Evolutionary conservation across 129 eudicot genomes (phyloP), one percentile per base, ranked within the genome.

Genomic region (Helianthus tuberosus): DNA sequence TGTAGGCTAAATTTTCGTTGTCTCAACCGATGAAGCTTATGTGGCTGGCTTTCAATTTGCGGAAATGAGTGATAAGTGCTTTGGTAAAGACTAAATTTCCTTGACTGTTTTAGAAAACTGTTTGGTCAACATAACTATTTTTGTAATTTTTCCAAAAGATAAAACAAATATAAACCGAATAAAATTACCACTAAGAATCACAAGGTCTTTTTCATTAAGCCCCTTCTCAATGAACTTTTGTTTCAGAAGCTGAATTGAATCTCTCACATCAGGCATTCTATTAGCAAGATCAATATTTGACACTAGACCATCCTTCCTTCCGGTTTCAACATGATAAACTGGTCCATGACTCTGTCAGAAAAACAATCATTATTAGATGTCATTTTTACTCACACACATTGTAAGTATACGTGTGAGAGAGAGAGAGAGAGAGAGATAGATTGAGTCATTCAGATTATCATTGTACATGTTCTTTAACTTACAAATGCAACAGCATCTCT

Each of bases 401-500:
- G 47, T 32, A 16, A 62, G 7, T 16, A 8, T 73, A 41, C 2
- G 60, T 65, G 41, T 53, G 49, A 53, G 62, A 3, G 51, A 4
- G 20, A 14, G 17, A 20, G 23, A 20, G 23, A 20, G 23, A 20
- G 23, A 67, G 3, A 57, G 27, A 27, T 32, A 3, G 36, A 32
- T 32, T 32, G 3, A 32, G 36, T 32, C 36, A 58, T 14, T 36
- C 2, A 11, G 4, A 4, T 66, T 1, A 20, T 1, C 36, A 3
- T 32, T 32, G 36, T 32, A 32, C 36, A 3, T 32, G 36, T 38
- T 17, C 29, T 53, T 5, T 13, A 3, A 75, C 68, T 50, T 81
- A 91, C 97, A 74, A 85, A n/a, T 50, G 74, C 76, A 52, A 91
- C 78, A 9, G 90, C 91, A 70, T 82, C 94, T 81, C 96, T 82